Base-by-base conservation (phyloP, 1,284 basidiomycete genomes). In the Naganishia sp. region DNA sequence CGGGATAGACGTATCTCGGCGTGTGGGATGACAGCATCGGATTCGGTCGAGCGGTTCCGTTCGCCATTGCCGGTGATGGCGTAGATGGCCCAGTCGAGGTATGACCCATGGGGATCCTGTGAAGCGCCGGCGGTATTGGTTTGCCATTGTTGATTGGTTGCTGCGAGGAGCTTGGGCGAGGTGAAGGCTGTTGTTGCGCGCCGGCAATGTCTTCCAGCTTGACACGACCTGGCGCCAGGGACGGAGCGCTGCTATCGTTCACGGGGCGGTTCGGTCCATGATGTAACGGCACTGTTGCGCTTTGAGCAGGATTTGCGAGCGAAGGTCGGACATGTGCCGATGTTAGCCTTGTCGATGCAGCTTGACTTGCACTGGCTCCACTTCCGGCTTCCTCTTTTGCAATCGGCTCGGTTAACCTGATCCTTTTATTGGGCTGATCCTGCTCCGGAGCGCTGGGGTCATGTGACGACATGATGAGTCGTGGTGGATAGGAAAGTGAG, bases 131-230 rank as follows among this genome's bases (percentile, higher is more conserved):
- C 1, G 59, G 48, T 16, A 43, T 61, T 44, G 36, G 48, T 7
- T 61, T 61, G 36, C 48, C 59, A 28, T 52, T 61, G 36, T 52
- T n/a, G 39, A 39, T 15, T 6, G 39, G 23, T 28, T 61, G 59
- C 45, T 21, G 36, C 39, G 45, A 52, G 5, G 59, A 52, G 33
- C 21, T 25, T n/a, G 44, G 43, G 18, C 48, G 49, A 50, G 28
- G 21, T 5, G 46, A 49, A 4, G 45, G 23, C 31, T 46, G 56
- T 25, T 61, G 59, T 25, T 61, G 59, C 4, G 59, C 59, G 4
- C 44, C 49, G 23, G 59, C 59, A 18, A 61, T 52, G 48, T 61
- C 59, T 39, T 61, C 59, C 48, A 61, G 28, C 36, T 61, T 61
- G 59, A 52, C 59, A 42, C 59, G 23, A 5, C 46, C 45, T n/a